Evolutionary conservation across 768 basidiomycete genomes (phyloP).

Genomic region (Xerocomellus amylosporus): DNA sequence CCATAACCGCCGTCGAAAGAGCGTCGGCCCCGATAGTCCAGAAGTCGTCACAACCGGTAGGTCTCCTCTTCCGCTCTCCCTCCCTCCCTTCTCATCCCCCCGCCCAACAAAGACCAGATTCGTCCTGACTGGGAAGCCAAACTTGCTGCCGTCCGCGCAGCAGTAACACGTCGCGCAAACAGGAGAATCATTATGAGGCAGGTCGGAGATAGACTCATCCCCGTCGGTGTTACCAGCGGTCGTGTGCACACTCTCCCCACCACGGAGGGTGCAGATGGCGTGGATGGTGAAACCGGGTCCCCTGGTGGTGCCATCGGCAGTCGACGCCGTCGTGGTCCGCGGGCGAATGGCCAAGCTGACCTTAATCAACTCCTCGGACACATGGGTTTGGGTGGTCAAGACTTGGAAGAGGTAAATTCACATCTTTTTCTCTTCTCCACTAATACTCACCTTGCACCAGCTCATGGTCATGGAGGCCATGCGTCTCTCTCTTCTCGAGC

Average conservation of each 20-base stretch:
- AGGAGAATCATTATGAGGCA: slow-evolving; percentile 97
- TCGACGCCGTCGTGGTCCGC: slow-evolving; percentile 60
- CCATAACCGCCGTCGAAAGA: slow-evolving; percentile 81
- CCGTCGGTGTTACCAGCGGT: slow-evolving; percentile 93
- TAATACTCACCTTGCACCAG: slow-evolving; percentile 40
- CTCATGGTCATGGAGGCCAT: slow-evolving; percentile 99
- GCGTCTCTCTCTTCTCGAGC: slow-evolving; percentile 90
- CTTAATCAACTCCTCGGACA: slow-evolving; percentile 58
- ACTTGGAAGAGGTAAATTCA: slow-evolving; percentile 82
- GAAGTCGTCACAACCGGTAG: slow-evolving; percentile 90
- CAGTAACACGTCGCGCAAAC: slow-evolving; percentile 94
- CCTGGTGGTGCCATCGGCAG: slow-evolving; percentile 39
- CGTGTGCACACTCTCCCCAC: slow-evolving; percentile 66
- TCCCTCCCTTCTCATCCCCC: slow-evolving; percentile 8
- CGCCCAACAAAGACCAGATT: slow-evolving; percentile 69
- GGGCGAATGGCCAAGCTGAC: slow-evolving; percentile 48
- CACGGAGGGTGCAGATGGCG: slow-evolving; percentile 50
- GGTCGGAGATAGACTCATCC: slow-evolving; percentile 95
- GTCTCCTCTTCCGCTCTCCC: slow-evolving; percentile 20
- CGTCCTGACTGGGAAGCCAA: slow-evolving; percentile 99
- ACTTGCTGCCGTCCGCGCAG: slow-evolving; percentile 88
- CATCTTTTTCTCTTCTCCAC: slow-evolving; percentile 23
- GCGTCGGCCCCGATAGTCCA: slow-evolving; percentile 78
- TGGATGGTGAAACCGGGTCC: slow-evolving; percentile 37
- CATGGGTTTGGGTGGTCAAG: slow-evolving; percentile 78